Evolutionary conservation across 306 rosid genomes (phyloP).

Genomic region (Rosa lucieae): DNA sequence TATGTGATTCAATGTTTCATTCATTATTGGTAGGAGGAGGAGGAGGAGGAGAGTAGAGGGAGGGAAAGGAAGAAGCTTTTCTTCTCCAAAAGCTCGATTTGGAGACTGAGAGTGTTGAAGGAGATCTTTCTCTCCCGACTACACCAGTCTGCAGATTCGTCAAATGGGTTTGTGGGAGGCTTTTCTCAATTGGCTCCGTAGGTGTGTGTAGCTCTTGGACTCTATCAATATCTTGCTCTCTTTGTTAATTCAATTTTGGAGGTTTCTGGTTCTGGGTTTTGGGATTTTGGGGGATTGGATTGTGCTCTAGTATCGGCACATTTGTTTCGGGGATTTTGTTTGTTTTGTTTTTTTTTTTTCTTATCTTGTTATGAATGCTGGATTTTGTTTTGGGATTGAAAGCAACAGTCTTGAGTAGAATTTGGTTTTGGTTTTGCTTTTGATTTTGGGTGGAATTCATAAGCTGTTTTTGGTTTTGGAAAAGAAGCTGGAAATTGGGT

Average conservation of each 20-base stretch:
- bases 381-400: not conserved
- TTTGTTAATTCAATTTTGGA: not conserved
- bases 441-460: not conserved
- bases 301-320: not conserved
- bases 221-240: not conserved
- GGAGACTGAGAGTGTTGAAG: slow-evolving; percentile 2
- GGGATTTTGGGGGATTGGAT: not conserved
- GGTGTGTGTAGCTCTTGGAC: slow-evolving; percentile 43
- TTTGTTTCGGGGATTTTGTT: not conserved
- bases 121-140: slow-evolving; percentile 26
- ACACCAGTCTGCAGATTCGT: slow-evolving; percentile 4
- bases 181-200: slow-evolving; percentile 84
- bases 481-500: not conserved
- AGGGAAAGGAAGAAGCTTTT: not conserved
- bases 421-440: not conserved
- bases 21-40: not conserved
- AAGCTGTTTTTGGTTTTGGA: not conserved
- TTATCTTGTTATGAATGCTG: not conserved
- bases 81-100: slow-evolving; percentile 21
- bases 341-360: too few relatives aligned
- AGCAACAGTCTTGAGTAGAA: not conserved
- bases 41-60: not conserved
- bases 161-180: slow-evolving; percentile 85
- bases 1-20: not conserved
- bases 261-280: not conserved